phyloP scores from a whole-genome alignment of 768 basidiomycete species.

The Amanita brunnescens region DNA sequence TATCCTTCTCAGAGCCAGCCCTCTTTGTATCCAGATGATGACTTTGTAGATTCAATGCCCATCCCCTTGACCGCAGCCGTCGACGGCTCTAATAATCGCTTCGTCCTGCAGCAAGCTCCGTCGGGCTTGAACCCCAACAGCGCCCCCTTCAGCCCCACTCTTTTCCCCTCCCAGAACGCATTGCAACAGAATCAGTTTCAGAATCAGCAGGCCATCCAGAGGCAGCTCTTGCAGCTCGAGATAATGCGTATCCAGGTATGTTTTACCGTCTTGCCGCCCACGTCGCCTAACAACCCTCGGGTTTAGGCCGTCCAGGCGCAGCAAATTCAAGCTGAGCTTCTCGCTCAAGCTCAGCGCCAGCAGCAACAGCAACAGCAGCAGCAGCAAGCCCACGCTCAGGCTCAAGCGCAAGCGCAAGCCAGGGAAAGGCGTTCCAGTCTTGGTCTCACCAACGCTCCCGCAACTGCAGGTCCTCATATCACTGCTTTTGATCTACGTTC shows the following conservation, averaged over 20 bases:
- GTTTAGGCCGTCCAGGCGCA: slow-evolving; percentile 59
- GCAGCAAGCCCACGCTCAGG: slow-evolving; percentile 26
- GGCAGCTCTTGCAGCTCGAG: slow-evolving; percentile 84
- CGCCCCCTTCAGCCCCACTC: slow-evolving; percentile 40
- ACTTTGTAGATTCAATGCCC: slow-evolving; percentile 37
- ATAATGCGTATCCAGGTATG: slow-evolving; percentile 54
- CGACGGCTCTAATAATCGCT: slow-evolving; percentile 59
- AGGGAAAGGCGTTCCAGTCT: slow-evolving; percentile 40
- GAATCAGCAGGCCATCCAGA: slow-evolving; percentile 60
- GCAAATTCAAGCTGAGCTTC: slow-evolving; percentile 65
- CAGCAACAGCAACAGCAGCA: slow-evolving; percentile 36
- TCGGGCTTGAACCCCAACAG: slow-evolving; percentile 46
- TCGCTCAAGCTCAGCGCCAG: slow-evolving; percentile 51
- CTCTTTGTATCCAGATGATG: slow-evolving; percentile 39
- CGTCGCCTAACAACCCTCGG: slow-evolving; percentile 9
- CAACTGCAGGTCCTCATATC: slow-evolving; percentile 65
- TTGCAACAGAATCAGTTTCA: slow-evolving; percentile 42
- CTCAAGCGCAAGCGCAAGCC: slow-evolving; percentile 28
- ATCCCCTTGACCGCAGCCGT: slow-evolving; percentile 64
- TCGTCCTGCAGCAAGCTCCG: slow-evolving; percentile 50
- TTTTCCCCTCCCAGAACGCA: slow-evolving; percentile 17
- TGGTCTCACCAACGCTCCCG: slow-evolving; percentile 41
- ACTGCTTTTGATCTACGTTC: slow-evolving; percentile 59
- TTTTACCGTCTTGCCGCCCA: background rate
- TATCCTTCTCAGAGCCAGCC: slow-evolving; percentile 36